Evolutionary conservation across 2,329 filamentous ascomycete genomes (phyloP).

Genomic region (Diaporthe sp.): DNA sequence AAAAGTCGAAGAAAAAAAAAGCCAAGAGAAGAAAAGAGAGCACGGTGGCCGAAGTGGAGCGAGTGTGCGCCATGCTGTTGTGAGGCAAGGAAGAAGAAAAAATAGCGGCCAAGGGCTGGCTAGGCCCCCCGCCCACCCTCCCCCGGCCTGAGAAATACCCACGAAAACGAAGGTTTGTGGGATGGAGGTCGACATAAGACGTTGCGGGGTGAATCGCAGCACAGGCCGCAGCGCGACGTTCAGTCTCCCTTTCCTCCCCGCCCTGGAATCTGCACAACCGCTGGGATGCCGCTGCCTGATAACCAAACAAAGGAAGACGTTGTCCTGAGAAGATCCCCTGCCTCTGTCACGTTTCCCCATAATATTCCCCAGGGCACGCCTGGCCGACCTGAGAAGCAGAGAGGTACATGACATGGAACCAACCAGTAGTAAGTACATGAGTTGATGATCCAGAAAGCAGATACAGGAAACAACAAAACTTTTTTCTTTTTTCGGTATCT

Average conservation of each 20-base stretch:
- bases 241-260: not conserved
- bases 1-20: not conserved
- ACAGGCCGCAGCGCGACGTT: not conserved
- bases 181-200: not conserved
- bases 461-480: constrained; percentile 15
- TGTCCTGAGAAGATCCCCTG: not conserved
- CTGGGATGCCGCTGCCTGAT: not conserved
- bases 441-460: constrained; percentile 26
- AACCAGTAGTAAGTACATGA: constrained; percentile 24
- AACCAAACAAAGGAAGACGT: not conserved
- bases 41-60: not conserved
- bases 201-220: not conserved
- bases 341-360: not conserved
- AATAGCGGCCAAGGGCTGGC: not conserved
- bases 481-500: constrained; percentile 35
- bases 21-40: not conserved
- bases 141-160: not conserved
- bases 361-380: not conserved
- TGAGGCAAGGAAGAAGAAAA: not conserved
- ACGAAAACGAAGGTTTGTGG: not conserved
- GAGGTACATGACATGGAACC: not conserved
- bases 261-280: not conserved
- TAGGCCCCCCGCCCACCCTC: not conserved
- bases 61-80: not conserved
- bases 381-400: constrained; percentile 4